phyloP scores from a whole-genome alignment of 2,329 filamentous ascomycete species.

The Verticillium klebahnii region DNA sequence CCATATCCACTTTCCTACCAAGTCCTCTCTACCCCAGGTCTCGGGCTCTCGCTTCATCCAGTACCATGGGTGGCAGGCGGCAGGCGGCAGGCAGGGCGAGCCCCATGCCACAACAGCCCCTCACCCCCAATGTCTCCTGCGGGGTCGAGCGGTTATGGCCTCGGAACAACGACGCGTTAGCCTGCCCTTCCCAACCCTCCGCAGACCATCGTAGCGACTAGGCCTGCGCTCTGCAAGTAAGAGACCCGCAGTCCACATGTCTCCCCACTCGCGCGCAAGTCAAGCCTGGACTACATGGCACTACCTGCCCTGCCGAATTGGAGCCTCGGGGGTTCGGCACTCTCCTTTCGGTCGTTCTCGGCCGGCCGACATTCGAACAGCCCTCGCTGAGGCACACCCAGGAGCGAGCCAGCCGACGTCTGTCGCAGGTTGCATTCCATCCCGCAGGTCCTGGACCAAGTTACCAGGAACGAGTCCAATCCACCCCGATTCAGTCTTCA shows the following conservation, averaged over 20 bases:
- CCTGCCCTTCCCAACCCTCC: neutral
- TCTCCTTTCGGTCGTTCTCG: neutral
- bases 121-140: neutral
- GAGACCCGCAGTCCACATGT: neutral
- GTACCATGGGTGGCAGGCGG: neutral
- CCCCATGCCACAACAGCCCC: neutral
- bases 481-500: neutral
- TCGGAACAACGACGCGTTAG: neutral
- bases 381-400: neutral
- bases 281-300: neutral
- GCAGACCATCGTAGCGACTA: neutral
- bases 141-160: neutral
- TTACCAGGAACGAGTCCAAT: neutral
- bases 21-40: neutral
- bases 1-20: neutral
- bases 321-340: neutral
- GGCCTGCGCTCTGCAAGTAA: neutral
- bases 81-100: neutral
- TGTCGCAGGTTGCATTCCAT: neutral
- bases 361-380: neutral
- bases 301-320: neutral
- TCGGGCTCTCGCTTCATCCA: neutral
- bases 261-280: neutral
- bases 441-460: neutral
- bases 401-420: neutral